Base-by-base conservation (phyloP, 257 asterid species). In the Solanum ossicruentum region DNA sequence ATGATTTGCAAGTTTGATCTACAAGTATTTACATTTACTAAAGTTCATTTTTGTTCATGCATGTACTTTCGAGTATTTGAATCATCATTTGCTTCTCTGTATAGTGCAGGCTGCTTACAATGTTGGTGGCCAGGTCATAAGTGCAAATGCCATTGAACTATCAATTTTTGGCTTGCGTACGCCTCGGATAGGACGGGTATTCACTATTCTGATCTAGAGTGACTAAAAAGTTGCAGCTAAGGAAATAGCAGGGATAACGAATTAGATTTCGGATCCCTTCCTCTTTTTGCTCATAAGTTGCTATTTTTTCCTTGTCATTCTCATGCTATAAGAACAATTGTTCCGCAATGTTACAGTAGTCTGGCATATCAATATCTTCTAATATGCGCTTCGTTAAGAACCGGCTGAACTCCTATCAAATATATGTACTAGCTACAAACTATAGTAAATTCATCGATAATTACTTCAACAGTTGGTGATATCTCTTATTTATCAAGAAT, bases 51-150 rank as follows among this genome's bases (percentile, higher is more conserved):
- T 21, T 32, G 1, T 0, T 11, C 61, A 36, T 28, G 7, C 51
- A 12, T 83, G 54, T 67, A 47, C 69, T 21, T 83, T 69, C 21
- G 80, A 83, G 58, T 85, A 60, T 71, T 36, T 67, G 45, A 80
- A 77, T 87, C 80, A 86, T 84, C 65, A n/a, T 69, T 60, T 66
- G 61, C 86, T 75, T 78, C 57, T 86, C 51, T 82, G 88, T 85
- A 45, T 88, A 84, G 85, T 90, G 90, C 92, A 92, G 95, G 93
- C 93, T 84, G 93, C 95, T 85, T 92, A 92, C 84, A 91, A 89
- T 84, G 87, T 91, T 55, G 90, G 93, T 81, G 93, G 95, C 79
- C 89, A 87, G 83, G 85, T 91, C 80, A 84, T 89, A 66, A 90
- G 88, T 86, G 93, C 92, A 45, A 91, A 87, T 85, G 88, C 91